Base-by-base conservation (phyloP, 2,329 filamentous ascomycete species). In the Penicillium expansum region DNA sequence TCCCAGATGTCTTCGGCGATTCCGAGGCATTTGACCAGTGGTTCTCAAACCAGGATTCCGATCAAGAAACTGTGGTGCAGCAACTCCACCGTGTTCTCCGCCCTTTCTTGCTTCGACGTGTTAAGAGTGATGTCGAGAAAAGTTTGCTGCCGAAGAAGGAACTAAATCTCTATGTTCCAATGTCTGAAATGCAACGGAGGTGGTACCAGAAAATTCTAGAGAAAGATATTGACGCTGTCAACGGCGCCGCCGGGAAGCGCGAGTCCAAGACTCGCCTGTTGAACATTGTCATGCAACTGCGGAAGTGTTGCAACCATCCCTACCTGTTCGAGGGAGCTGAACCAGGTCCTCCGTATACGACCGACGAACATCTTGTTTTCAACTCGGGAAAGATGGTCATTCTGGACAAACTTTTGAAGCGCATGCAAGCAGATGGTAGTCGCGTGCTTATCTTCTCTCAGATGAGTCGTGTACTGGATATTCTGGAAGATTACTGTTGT, bases 131-230 rank as follows among this genome's bases (percentile, higher is more conserved):
- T 73, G 94, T 99, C 5, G 94, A 99, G 75, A 99, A 99, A 83
- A 97, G 93, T 71, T 80, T 99, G 60, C 77, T 97, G 51, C 94
- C 94, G 2, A 99, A 99, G 82, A 97, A 97, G 75, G 94, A 99
- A 74, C 80, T 97, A 69, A 99, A 99, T 64, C 77, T 99, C 29
- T 99, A 97, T 71, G 88, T 99, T 64, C 94, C 93, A 64, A 97
- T 99, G 93, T 92, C 94, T 0, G 92, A 97, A 56, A 99, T 99
- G 94, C 94, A 99, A 74, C 85, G 97, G 65, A 96, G 94, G 71
- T 99, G 94, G 93, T 99, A 99, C 72, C 90, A 96, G 75, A 97
- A 97, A 79, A 99, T 99, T 66, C 80, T 99, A 3, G 94, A 99
- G 71, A 99, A 97, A 77, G 94, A 99, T 69, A 99, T 99, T 60